These are phyloP conservation scores for Dacryopinax primogenitus DNA, from an alignment of 768 basidiomycete species.

Conservation along the genomic window DNA sequence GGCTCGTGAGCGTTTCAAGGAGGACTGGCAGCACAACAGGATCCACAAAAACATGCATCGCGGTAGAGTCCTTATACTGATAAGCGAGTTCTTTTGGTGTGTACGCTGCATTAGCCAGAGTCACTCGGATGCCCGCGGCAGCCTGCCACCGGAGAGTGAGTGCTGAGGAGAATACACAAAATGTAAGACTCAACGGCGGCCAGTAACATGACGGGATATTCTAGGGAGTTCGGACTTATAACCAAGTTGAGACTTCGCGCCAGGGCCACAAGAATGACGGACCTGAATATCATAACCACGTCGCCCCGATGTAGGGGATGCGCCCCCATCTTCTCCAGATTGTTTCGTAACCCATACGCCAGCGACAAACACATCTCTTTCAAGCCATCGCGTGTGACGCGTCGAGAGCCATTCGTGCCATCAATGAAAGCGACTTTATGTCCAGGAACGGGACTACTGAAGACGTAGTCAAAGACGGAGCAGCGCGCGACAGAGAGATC, in stretches of 20 bases:
- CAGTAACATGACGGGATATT: constrained; percentile 39
- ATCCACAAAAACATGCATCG: constrained; percentile 49
- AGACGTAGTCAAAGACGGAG: neutral
- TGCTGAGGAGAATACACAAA: neutral
- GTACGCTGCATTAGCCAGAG: constrained; percentile 63
- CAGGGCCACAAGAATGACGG: neutral
- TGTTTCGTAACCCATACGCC: constrained; percentile 41
- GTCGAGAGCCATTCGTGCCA: constrained; percentile 40
- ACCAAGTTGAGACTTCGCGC: neutral
- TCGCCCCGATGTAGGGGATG: constrained; percentile 37
- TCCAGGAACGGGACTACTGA: neutral
- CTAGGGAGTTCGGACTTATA: constrained; percentile 50
- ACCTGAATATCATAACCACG: constrained; percentile 43
- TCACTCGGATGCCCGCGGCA: constrained; percentile 54
- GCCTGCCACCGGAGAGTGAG: constrained; percentile 9
- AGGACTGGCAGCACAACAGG: constrained; percentile 49
- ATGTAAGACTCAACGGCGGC: constrained; percentile 26
- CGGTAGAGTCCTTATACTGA: constrained; percentile 57
- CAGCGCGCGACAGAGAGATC: neutral
- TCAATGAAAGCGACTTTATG: constrained; percentile 47
- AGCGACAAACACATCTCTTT: constrained; percentile 43
- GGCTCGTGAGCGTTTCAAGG: constrained; percentile 41
- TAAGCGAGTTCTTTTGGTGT: constrained; percentile 53
- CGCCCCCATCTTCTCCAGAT: constrained; percentile 15
- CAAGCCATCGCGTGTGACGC: constrained; percentile 42